Evolutionary conservation across 1,284 basidiomycete species (phyloP).

Genomic region (Malassezia pachydermatis): DNA sequence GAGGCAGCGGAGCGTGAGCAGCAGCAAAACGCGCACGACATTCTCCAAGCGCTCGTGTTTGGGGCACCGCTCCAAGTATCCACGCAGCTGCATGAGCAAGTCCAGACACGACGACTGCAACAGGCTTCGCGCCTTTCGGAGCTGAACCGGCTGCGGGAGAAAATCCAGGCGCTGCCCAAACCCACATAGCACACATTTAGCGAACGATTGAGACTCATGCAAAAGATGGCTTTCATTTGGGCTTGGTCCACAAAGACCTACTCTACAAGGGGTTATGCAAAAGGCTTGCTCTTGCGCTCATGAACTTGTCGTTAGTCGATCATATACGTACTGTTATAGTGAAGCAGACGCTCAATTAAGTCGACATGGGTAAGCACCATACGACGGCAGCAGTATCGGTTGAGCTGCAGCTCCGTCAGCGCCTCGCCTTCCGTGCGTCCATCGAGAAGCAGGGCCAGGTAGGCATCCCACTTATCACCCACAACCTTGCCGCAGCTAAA

Average conservation of each 20-base stretch:
- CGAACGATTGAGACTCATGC: no score
- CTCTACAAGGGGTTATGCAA: constrained; percentile 9
- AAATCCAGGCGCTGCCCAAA: background rate
- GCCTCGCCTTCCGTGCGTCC: constrained; percentile 62
- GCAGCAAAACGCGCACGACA: constrained; percentile 15
- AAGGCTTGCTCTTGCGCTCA: constrained; percentile 19
- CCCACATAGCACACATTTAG: no score
- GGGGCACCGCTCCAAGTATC: constrained; percentile 15
- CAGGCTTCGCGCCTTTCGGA: constrained; percentile 1
- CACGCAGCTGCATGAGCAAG: constrained; percentile 3
- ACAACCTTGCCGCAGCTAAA: constrained; percentile 48
- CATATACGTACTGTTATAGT: constrained; percentile 78
- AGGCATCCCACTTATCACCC: constrained; percentile 48
- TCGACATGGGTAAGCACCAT: constrained; percentile 98
- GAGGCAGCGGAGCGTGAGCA: constrained; percentile 32
- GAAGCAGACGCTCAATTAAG: constrained; percentile 85
- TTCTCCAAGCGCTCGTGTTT: constrained; percentile 9
- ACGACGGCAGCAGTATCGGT: constrained; percentile 87
- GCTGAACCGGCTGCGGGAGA: constrained; percentile 5
- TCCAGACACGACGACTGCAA: background rate
- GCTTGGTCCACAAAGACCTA: background rate
- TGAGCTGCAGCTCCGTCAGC: constrained; percentile 77
- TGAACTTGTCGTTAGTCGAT: constrained; percentile 10
- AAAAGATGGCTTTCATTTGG: no score
- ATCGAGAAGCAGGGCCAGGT: constrained; percentile 40